These are phyloP conservation scores for Aaosphaeria arxii DNA, from an alignment of 2,329 filamentous ascomycete genomes.

Conservation along the genomic window DNA sequence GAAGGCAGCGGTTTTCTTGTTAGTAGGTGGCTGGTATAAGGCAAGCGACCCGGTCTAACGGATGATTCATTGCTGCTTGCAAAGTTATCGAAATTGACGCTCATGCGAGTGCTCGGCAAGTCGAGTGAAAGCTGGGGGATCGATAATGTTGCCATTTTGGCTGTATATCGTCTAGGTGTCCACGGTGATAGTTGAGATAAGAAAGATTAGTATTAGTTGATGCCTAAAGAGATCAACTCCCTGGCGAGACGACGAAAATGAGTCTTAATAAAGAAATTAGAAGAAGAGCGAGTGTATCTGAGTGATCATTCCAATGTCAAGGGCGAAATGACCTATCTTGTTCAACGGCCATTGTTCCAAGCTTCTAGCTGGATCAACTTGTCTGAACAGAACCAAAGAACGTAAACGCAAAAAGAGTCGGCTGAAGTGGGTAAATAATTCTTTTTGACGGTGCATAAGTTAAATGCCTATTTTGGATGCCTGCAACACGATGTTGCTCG, in stretches of 20 bases:
- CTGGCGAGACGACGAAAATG: neutral
- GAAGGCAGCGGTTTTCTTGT: neutral
- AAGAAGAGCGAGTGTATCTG: no score
- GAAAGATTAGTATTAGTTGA: constrained; percentile 5
- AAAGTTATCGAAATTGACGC: constrained; percentile 18
- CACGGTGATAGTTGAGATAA: neutral
- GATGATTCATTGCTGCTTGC: neutral
- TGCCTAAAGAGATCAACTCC: constrained; percentile 13
- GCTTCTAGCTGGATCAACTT: no score
- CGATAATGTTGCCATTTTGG: constrained; percentile 13
- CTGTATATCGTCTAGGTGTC: constrained; percentile 4
- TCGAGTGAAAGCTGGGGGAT: constrained; percentile 15
- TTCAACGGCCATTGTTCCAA: no score
- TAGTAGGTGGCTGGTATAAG: neutral
- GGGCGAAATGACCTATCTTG: no score
- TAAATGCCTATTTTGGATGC: no score
- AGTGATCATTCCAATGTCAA: no score
- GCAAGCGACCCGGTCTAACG: neutral
- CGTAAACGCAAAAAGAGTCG: no score
- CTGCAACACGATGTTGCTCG: no score
- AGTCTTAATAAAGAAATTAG: no score
- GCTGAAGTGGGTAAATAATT: no score
- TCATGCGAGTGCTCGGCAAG: constrained; percentile 20
- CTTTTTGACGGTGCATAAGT: no score
- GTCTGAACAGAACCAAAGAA: no score